These are phyloP conservation scores for Bipolaris victoriae DNA, from an alignment of 2,329 filamentous ascomycete genomes.

Conservation along the genomic window DNA sequence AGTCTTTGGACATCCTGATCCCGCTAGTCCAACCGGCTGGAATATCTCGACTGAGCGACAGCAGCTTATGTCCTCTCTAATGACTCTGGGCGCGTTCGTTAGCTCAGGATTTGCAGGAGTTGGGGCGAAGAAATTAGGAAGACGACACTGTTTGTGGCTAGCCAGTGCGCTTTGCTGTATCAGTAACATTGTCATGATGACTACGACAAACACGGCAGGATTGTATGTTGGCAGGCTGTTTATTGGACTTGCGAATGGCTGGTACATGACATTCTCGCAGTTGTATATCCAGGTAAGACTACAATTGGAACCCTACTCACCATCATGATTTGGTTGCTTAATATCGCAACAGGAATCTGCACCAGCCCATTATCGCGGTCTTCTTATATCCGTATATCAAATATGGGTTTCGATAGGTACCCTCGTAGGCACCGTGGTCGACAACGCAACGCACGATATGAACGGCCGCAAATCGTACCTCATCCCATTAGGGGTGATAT, in stretches of 20 bases:
- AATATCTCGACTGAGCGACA: slow-evolving; percentile 52
- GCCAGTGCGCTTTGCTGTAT: slow-evolving; percentile 58
- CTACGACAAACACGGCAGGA: slow-evolving; percentile 58
- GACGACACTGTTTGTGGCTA: slow-evolving; percentile 53
- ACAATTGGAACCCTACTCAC: neutral
- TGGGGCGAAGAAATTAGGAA: slow-evolving; percentile 48
- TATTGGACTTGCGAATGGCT: slow-evolving; percentile 59
- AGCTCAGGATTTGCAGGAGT: slow-evolving; percentile 50
- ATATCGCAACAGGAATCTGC: slow-evolving; percentile 49
- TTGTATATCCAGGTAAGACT: slow-evolving; percentile 55
- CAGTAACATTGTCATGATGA: slow-evolving; percentile 61
- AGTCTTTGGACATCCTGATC: slow-evolving; percentile 41
- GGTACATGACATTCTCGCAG: slow-evolving; percentile 63
- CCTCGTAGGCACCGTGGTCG: slow-evolving; percentile 56
- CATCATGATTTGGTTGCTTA: neutral
- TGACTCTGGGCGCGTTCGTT: slow-evolving; percentile 55
- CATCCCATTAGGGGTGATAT: slow-evolving; percentile 61
- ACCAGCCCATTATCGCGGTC: slow-evolving; percentile 58
- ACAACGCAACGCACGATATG: slow-evolving; percentile 54
- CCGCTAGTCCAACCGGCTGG: slow-evolving; percentile 49
- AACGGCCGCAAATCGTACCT: slow-evolving; percentile 41
- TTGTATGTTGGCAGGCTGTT: slow-evolving; percentile 62
- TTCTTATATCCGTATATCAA: slow-evolving; percentile 57
- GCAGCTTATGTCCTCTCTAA: slow-evolving; percentile 54
- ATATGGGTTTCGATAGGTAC: slow-evolving; percentile 56